Conservation (phyloP, 1,284 basidiomycete genomes). For the Cerrena zonata region DNA sequence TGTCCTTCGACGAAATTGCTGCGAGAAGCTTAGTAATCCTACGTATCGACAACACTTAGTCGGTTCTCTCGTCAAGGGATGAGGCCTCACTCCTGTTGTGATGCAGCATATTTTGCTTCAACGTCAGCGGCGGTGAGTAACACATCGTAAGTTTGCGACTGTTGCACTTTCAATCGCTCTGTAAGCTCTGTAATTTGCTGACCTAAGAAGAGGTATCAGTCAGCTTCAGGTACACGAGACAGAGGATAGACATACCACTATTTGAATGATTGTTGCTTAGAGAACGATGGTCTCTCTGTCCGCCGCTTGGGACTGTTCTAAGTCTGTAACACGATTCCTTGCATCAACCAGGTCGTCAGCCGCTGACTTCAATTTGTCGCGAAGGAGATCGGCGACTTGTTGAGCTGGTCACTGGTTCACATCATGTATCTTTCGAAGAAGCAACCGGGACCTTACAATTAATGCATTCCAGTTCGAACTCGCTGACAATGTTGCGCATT, state of each 20-base stretch:
- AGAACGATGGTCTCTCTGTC: slow-evolving; percentile 22
- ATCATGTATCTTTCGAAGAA: background rate
- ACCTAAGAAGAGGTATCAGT: slow-evolving; percentile 10
- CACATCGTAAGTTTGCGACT: slow-evolving; percentile 16
- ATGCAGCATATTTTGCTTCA: slow-evolving; percentile 16
- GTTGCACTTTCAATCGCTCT: slow-evolving; percentile 16
- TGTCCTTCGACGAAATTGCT: slow-evolving; percentile 15
- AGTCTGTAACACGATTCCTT: slow-evolving; percentile 23
- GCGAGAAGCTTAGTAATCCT: slow-evolving; percentile 16
- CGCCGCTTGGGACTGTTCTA: slow-evolving; percentile 21
- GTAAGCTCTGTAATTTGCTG: slow-evolving; percentile 17
- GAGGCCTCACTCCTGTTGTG: slow-evolving; percentile 23
- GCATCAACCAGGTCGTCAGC: slow-evolving; percentile 31
- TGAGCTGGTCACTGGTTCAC: slow-evolving; percentile 19
- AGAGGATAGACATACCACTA: slow-evolving; percentile 17
- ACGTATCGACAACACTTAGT: no score
- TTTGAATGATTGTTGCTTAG: slow-evolving; percentile 17
- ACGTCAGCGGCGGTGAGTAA: slow-evolving; percentile 14
- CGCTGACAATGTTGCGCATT: slow-evolving; percentile 19
- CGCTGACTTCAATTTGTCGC: slow-evolving; percentile 29
- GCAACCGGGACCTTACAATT: slow-evolving; percentile 18
- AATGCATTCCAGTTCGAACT: slow-evolving; percentile 24
- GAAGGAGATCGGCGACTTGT: slow-evolving; percentile 32
- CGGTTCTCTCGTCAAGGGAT: no score
- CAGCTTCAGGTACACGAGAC: background rate